A percentile compares a stretch with the other conserved stretches of the same genome.
Conservation (phyloP, 805 yeast species). For the Ogataea philodendri region DNA sequence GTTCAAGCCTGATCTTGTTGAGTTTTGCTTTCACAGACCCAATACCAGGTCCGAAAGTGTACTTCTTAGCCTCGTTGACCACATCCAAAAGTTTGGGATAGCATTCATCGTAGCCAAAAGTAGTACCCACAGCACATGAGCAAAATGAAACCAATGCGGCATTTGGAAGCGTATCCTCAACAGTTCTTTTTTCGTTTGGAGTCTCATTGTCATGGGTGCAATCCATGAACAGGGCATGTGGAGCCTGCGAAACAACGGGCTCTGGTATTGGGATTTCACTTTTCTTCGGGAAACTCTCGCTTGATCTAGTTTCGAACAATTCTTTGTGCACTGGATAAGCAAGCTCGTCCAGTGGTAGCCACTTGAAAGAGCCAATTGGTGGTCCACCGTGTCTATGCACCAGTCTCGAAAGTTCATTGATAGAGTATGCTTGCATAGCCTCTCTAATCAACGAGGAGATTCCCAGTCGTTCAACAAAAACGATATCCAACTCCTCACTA, state of each 20-base stretch:
- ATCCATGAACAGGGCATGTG: conserved; percentile 95
- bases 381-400: conserved; percentile 93
- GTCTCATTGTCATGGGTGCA: conserved; percentile 96
- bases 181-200: conserved; percentile 84
- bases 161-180: conserved; percentile 90
- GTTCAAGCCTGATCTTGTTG: conserved; percentile 53
- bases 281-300: conserved; percentile 35
- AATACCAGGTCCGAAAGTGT: conserved; percentile 64
- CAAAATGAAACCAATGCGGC: conserved; percentile 94
- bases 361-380: conserved; percentile 88
- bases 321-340: conserved; percentile 60
- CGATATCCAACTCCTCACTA: conserved; percentile 83
- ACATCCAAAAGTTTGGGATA: conserved; percentile 80
- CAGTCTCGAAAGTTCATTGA: conserved; percentile 77
- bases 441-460: conserved; percentile 88
- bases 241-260: conserved; percentile 63
- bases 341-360: conserved; percentile 73
- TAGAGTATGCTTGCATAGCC: conserved; percentile 96
- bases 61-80: conserved; percentile 69
- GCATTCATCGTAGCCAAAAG: conserved; percentile 90
- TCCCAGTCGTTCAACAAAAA: conserved; percentile 88
- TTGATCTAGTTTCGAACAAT: conserved; percentile 22
- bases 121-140: conserved; percentile 91
- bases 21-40: conserved; percentile 64
- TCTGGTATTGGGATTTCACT: conserved; percentile 71